These are phyloP conservation scores for Blastocystis sp. DNA, from an alignment of 352 stramenopile genomes.

Conservation along the genomic window DNA sequence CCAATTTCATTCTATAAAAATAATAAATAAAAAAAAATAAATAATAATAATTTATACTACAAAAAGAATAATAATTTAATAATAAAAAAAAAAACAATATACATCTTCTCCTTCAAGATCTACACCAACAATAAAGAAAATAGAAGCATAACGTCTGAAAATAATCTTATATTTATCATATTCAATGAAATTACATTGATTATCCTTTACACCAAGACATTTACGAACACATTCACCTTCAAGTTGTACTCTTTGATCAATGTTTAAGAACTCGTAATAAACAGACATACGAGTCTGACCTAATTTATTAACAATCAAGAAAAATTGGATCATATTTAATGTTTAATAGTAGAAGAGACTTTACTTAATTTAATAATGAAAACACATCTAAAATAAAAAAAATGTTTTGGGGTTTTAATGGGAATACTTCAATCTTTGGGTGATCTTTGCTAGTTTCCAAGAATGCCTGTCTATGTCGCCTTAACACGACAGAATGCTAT, in stretches of 20 bases:
- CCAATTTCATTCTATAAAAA: constrained; percentile 83
- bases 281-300: constrained; percentile 94
- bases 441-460: no score
- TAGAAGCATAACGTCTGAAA: constrained; percentile 89
- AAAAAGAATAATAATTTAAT: constrained; percentile 5
- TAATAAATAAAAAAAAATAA: not conserved
- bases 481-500: no score
- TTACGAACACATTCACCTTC: constrained; percentile 97
- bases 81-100: constrained; percentile 36
- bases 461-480: no score
- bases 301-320: constrained; percentile 94
- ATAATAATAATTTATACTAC: constrained; percentile 41
- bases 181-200: constrained; percentile 94
- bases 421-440: no score
- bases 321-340: constrained; percentile 87
- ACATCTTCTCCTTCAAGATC: constrained; percentile 70
- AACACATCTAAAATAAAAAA: no score
- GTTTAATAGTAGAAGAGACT: no score
- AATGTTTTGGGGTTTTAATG: no score
- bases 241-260: constrained; percentile 84
- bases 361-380: no score
- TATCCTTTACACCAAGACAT: constrained; percentile 84
- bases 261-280: constrained; percentile 97
- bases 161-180: constrained; percentile 92
- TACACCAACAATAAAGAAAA: constrained; percentile 99